Evolutionary conservation across 2,329 filamentous ascomycete species (phyloP).

Genomic region (Talaromyces sp.): DNA sequence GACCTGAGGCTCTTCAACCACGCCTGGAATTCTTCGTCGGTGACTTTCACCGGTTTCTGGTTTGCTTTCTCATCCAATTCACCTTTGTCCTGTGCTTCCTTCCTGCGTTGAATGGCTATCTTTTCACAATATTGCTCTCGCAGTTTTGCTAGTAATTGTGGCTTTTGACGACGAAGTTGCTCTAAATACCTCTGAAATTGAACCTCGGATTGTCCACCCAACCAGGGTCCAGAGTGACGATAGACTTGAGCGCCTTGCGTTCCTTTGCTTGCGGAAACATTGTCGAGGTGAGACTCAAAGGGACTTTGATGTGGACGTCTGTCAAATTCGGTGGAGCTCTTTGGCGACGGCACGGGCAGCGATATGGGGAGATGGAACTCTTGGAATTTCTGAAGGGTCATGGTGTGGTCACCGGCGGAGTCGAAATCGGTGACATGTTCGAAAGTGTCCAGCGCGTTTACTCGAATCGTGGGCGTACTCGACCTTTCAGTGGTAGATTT

Average conservation of each 20-base stretch:
- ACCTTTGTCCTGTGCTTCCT: conserved; percentile 36
- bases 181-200: conserved; percentile 51
- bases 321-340: neutral
- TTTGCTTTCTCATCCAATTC: conserved; percentile 25
- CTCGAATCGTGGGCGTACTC: conserved; percentile 64
- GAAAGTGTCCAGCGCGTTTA: conserved; percentile 73
- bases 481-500: conserved; percentile 66
- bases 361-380: conserved; percentile 71
- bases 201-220: conserved; percentile 49
- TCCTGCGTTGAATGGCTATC: conserved; percentile 29
- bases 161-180: conserved; percentile 36
- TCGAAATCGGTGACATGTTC: conserved; percentile 87
- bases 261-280: conserved; percentile 35
- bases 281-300: conserved; percentile 40
- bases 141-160: conserved; percentile 31
- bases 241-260: conserved; percentile 40
- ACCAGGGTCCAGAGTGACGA: conserved; percentile 55
- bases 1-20: conserved; percentile 41
- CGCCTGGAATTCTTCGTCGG: conserved; percentile 41
- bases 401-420: conserved; percentile 72
- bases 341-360: conserved; percentile 25
- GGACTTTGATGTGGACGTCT: conserved; percentile 27
- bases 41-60: conserved; percentile 22
- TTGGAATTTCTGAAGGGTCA: conserved; percentile 79
- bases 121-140: conserved; percentile 28